Conservation (phyloP, 2,329 filamentous ascomycete genomes). For the Celoporthe dispersa region DNA sequence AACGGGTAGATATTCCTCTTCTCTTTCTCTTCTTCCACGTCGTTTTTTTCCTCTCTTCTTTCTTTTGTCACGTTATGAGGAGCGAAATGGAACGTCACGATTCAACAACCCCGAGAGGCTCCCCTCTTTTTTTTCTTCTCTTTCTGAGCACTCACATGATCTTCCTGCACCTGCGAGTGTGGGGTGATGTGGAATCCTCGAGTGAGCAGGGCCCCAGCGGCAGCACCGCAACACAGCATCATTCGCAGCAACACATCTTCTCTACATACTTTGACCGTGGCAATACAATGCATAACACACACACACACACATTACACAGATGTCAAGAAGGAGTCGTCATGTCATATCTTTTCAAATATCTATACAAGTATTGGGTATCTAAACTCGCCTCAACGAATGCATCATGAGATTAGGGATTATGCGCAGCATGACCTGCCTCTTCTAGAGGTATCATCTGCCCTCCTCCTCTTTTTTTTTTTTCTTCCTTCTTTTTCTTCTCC, state of each 20-base stretch:
- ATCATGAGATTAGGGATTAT: neutral
- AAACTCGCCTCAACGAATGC: neutral
- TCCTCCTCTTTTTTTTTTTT: neutral
- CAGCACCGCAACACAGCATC: neutral
- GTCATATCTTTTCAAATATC: neutral
- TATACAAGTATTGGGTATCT: conserved; percentile 12
- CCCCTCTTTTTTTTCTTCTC: neutral
- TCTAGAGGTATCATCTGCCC: neutral
- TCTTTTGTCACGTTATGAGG: neutral
- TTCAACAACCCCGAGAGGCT: neutral
- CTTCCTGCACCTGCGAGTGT: neutral
- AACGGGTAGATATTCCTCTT: neutral
- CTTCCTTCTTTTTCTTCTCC: neutral
- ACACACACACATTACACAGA: neutral
- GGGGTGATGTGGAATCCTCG: neutral
- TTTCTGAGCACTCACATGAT: neutral
- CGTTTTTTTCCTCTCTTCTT: neutral
- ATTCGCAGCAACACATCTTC: neutral
- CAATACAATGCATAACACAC: neutral
- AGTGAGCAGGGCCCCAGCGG: neutral
- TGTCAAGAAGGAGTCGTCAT: neutral
- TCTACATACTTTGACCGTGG: neutral
- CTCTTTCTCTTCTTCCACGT: neutral
- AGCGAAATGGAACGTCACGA: neutral
- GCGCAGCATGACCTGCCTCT: neutral